Conservation (phyloP, 331 rosid species). For the Malus hybrid region DNA sequence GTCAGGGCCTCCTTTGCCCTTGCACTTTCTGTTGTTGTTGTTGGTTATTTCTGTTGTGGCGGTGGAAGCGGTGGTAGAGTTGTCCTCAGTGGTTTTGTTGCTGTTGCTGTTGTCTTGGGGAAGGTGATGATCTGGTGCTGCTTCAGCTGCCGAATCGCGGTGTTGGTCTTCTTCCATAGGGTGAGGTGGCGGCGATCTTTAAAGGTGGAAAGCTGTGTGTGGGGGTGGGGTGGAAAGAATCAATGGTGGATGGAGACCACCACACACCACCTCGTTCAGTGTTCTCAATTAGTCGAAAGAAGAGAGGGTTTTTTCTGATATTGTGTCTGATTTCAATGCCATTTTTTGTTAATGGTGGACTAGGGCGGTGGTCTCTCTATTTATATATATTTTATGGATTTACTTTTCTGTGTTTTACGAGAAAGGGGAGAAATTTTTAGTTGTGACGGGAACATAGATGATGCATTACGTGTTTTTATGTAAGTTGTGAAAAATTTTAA, state of each 20-base stretch:
- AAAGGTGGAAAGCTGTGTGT: constrained; percentile 11
- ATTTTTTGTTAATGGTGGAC: constrained; percentile 62
- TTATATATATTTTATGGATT: not conserved
- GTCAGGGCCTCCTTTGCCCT: constrained; percentile 91
- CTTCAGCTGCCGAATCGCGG: constrained; percentile 7
- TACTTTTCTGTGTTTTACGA: not conserved
- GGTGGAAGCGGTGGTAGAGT: constrained; percentile 18
- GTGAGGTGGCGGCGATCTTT: constrained; percentile 9
- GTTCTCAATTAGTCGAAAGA: constrained; percentile 34
- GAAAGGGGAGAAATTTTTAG: not conserved
- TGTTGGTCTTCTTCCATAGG: constrained; percentile 49
- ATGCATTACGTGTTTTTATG: no score
- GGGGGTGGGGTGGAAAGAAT: not conserved
- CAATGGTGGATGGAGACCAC: constrained; percentile 27
- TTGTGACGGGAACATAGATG: no score
- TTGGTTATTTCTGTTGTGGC: not conserved
- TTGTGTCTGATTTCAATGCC: constrained; percentile 34
- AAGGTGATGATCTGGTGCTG: constrained; percentile 14
- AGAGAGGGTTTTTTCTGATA: constrained; percentile 2
- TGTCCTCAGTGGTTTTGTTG: not conserved
- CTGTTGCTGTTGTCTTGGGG: constrained; percentile 31
- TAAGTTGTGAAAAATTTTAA: no score
- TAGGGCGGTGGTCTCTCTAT: constrained; percentile 56
- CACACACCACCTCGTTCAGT: constrained; percentile 51
- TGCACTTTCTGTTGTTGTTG: constrained; percentile 26